phyloP scores from a whole-genome alignment of 441 rosid species.

The Theobroma grandiflorum region DNA sequence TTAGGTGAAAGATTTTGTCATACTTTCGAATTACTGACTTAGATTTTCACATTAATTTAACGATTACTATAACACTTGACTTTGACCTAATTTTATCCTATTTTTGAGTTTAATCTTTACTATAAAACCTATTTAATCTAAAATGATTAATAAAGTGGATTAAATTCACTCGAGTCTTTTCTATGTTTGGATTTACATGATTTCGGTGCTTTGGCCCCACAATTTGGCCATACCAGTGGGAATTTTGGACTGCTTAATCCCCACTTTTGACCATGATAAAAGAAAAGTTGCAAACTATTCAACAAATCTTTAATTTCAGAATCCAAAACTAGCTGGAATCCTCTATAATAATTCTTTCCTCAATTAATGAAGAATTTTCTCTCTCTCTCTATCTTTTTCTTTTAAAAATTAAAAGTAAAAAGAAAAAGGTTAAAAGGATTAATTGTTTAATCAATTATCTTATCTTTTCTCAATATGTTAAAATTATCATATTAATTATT shows the following conservation, averaged over 20 bases:
- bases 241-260: background rate
- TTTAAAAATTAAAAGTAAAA: too few relatives aligned
- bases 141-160: background rate
- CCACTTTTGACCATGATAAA: background rate
- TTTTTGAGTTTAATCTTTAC: background rate
- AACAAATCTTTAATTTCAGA: background rate
- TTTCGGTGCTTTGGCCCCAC: conserved; percentile 10
- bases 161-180: background rate
- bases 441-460: too few relatives aligned
- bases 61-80: too few relatives aligned
- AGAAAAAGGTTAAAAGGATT: too few relatives aligned
- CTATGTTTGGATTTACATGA: background rate
- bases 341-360: background rate
- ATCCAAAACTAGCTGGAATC: conserved; percentile 16
- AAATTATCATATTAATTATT: too few relatives aligned
- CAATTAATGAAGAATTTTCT: too few relatives aligned
- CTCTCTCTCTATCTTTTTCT: too few relatives aligned
- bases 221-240: background rate
- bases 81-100: background rate
- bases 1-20: too few relatives aligned
- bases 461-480: too few relatives aligned
- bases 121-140: background rate
- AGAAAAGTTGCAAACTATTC: background rate
- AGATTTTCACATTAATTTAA: too few relatives aligned
- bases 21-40: too few relatives aligned